These are phyloP conservation scores for Tolypocladium cylindrosporum DNA, from an alignment of 2,329 filamentous ascomycete genomes.

Conservation along the genomic window DNA sequence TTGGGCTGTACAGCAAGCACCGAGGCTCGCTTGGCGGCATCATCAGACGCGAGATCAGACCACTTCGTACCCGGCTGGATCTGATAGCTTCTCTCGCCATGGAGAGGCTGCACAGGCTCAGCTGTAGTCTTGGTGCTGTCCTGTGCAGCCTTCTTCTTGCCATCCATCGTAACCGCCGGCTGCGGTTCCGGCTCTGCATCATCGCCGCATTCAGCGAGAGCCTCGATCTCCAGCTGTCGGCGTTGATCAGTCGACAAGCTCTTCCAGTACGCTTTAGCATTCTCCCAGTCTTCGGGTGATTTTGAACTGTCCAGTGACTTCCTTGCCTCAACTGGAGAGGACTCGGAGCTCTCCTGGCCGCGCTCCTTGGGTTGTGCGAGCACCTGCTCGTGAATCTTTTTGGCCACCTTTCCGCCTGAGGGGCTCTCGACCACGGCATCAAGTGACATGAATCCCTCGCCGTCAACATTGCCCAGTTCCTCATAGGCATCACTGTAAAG, in stretches of 20 bases:
- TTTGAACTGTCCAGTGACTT: background rate
- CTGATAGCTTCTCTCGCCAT: constrained; percentile 25
- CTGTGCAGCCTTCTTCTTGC: constrained; percentile 24
- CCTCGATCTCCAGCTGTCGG: constrained; percentile 49
- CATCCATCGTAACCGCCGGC: constrained; percentile 13
- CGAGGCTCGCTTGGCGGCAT: constrained; percentile 2
- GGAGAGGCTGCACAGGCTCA: constrained; percentile 4
- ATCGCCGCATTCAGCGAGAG: constrained; percentile 39
- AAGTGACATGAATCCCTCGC: constrained; percentile 60
- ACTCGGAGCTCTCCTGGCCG: background rate
- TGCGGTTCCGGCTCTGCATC: constrained; percentile 27
- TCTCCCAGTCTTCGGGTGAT: constrained; percentile 49
- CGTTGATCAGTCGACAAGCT: constrained; percentile 53
- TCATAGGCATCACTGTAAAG: constrained; percentile 73
- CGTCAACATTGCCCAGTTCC: constrained; percentile 55
- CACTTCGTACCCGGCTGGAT: constrained; percentile 24
- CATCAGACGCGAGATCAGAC: constrained; percentile 9
- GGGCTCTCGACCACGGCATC: constrained; percentile 62
- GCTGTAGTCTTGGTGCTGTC: constrained; percentile 1
- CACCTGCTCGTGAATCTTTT: constrained; percentile 10
- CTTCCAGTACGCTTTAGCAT: constrained; percentile 61
- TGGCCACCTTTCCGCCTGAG: constrained; percentile 11
- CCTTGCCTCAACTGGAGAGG: background rate
- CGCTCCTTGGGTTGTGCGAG: background rate
- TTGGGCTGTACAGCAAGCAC: background rate